Conservation (phyloP, 2,329 filamentous ascomycete genomes). For the Venturia nashicola region DNA sequence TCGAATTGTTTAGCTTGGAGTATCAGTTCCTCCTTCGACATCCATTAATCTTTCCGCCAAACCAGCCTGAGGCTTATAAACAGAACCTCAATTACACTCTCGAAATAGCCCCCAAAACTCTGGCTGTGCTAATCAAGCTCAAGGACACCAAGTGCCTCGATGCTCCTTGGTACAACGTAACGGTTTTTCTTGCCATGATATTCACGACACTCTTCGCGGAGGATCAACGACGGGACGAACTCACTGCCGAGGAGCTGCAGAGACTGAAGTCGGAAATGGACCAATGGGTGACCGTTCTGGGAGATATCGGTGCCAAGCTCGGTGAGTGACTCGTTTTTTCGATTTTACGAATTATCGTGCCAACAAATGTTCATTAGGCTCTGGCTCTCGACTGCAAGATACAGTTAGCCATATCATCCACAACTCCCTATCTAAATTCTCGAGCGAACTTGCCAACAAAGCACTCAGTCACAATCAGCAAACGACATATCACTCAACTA, state of each 20-base stretch:
- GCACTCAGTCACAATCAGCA: neutral
- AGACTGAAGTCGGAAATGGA: slow-evolving; percentile 56
- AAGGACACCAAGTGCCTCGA: slow-evolving; percentile 56
- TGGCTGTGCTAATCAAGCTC: slow-evolving; percentile 47
- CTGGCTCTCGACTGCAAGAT: slow-evolving; percentile 34
- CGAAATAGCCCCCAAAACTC: slow-evolving; percentile 44
- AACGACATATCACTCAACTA: neutral
- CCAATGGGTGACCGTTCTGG: slow-evolving; percentile 55
- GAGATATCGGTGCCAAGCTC: slow-evolving; percentile 52
- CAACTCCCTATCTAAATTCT: slow-evolving; percentile 28
- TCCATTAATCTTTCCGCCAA: slow-evolving; percentile 36
- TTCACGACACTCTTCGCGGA: slow-evolving; percentile 60
- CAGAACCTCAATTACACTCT: slow-evolving; percentile 44
- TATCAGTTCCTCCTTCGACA: slow-evolving; percentile 40
- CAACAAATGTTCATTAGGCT: slow-evolving; percentile 22
- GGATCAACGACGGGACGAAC: slow-evolving; percentile 52
- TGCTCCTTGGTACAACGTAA: slow-evolving; percentile 65
- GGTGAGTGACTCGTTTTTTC: slow-evolving; percentile 35
- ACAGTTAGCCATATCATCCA: slow-evolving; percentile 38
- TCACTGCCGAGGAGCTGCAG: slow-evolving; percentile 45
- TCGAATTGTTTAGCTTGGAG: slow-evolving; percentile 37
- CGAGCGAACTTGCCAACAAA: neutral
- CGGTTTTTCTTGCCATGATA: slow-evolving; percentile 60
- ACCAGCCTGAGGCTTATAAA: slow-evolving; percentile 47
- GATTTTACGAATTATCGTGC: neutral